Conservation (phyloP, 2,329 filamentous ascomycete genomes). For the Trichophaea hybrida region DNA sequence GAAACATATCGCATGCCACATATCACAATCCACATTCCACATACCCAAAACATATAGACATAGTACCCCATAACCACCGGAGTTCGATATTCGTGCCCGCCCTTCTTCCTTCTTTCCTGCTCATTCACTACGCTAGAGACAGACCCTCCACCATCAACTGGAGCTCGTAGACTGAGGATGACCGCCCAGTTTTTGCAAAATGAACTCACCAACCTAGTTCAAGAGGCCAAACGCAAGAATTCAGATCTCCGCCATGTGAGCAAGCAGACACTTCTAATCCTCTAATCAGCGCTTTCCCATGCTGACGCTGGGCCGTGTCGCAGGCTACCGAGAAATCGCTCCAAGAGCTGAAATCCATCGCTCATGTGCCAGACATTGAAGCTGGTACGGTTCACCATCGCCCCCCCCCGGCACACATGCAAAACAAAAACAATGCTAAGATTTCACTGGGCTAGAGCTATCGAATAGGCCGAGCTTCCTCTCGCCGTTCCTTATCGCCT, state of each 20-base stretch:
- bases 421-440: slow-evolving; percentile 25
- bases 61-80: no score
- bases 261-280: neutral
- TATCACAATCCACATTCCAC: no score
- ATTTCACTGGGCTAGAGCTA: slow-evolving; percentile 49
- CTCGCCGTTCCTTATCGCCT: slow-evolving; percentile 87
- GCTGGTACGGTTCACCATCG: slow-evolving; percentile 41
- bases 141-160: neutral
- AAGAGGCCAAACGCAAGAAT: slow-evolving; percentile 92
- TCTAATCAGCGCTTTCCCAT: neutral
- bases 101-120: neutral
- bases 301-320: slow-evolving; percentile 11
- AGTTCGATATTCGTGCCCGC: neutral
- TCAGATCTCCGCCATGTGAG: slow-evolving; percentile 69
- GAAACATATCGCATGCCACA: no score
- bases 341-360: slow-evolving; percentile 67
- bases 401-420: neutral
- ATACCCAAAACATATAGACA: no score
- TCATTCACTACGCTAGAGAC: neutral
- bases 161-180: slow-evolving; percentile 42
- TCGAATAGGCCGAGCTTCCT: slow-evolving; percentile 69
- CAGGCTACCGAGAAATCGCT: slow-evolving; percentile 88
- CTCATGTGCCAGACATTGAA: slow-evolving; percentile 59
- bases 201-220: slow-evolving; percentile 78
- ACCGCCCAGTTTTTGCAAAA: slow-evolving; percentile 78